Evolutionary conservation across 352 stramenopile genomes (phyloP), one percentile per base, ranked within the genome.

Genomic region (Phytophthora boehmeriae): DNA sequence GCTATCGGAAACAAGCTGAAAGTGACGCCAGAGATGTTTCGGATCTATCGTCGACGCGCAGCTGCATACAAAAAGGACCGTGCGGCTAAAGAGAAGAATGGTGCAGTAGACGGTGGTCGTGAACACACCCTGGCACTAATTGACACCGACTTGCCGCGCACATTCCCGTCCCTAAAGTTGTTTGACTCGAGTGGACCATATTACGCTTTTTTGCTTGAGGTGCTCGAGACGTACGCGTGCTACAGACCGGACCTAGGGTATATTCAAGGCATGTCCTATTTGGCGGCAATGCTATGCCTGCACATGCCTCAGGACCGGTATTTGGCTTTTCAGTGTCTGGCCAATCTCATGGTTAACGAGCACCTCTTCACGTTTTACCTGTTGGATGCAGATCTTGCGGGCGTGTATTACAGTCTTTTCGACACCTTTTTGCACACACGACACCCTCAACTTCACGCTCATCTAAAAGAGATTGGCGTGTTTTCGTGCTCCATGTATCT

Each of bases 221-320:
- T 96, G 1, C 69, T 97, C 8, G 86, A 93, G 50, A 92, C 89
- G 5, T 96, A 95, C 54, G 85, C 85, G 5, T 93, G 83, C 54
- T 95, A 95, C 50, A 83, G 89, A 2, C 89, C 89, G 4, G 89
- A 97, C 36, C 62, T 96, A 22, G 89, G 89, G 0, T 97, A 97
- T 48, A 93, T 96, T 46, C 89, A 97, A 49, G 89, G 89, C 23
- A 96, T 97, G 88, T 93, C 82, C 46, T 97, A 97, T 50, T 61
- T 97, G 14, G 86, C 88, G 0, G 89, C 89, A 10, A 75, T 96
- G 65, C 44, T 97, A 19, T 94, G 85, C 57, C 62, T 97, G 9
- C 86, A 95, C 67, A 94, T 96, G 76, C 83, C 86, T 0, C 77
- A 88, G 52, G 83, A 95, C 54, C 76, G 83, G 17, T 95, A 86